Percentiles rank a stretch among this genome's conserved stretches.
Conservation (phyloP, 192 early-diverging fungal genomes). For the Coemansia sp. region DNA sequence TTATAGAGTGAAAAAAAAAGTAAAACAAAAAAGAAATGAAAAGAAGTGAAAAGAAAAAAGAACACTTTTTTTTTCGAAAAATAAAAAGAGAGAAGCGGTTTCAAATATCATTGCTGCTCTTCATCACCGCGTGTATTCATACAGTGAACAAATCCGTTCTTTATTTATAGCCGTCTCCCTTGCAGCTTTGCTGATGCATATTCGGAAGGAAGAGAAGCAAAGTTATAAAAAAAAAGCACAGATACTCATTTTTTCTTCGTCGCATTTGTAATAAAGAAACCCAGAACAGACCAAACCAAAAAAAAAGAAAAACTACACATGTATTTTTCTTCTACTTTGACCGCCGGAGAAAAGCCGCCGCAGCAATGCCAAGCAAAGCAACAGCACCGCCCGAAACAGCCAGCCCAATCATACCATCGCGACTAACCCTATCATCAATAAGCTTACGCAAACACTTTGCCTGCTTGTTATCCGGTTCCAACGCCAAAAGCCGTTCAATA, state of each 20-base stretch:
- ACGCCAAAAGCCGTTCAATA: slow-evolving; percentile 76
- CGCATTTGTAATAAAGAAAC: no score
- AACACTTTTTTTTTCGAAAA: background rate
- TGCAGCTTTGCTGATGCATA: no score
- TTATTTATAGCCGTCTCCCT: no score
- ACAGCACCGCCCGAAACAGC: slow-evolving; percentile 80
- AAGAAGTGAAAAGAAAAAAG: background rate
- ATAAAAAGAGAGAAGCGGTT: background rate
- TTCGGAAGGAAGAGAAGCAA: no score
- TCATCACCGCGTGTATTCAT: background rate
- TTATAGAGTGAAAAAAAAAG: background rate
- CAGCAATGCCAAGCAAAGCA: slow-evolving; percentile 63
- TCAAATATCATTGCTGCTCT: background rate
- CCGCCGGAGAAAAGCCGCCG: slow-evolving; percentile 50
- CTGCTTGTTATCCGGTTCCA: slow-evolving; percentile 86
- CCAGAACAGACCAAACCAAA: no score
- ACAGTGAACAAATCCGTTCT: no score
- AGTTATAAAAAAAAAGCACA: no score
- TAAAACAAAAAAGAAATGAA: background rate
- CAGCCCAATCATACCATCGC: slow-evolving; percentile 86
- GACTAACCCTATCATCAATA: slow-evolving; percentile 81
- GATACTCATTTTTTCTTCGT: no score
- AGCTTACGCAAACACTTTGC: slow-evolving; percentile 65
- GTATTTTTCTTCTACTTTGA: slow-evolving; percentile 23
- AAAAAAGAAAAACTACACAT: background rate